Evolutionary conservation across 805 yeast genomes (phyloP).

Genomic region (Zygosaccharomyces siamensis): DNA sequence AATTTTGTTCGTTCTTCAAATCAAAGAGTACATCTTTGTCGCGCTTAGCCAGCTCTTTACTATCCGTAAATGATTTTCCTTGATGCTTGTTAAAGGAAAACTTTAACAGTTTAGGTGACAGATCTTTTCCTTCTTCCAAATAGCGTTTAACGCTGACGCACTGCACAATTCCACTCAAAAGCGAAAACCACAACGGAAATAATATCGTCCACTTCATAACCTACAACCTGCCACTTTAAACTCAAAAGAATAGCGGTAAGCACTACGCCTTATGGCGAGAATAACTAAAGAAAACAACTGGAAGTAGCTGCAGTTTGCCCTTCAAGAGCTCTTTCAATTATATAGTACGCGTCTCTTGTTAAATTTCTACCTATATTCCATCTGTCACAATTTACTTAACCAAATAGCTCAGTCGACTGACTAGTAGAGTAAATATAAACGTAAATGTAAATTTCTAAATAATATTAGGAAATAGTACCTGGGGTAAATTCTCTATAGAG

Average conservation of each 20-base stretch:
- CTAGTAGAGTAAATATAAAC: too few relatives aligned
- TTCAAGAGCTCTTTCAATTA: too few relatives aligned
- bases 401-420: too few relatives aligned
- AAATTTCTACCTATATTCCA: too few relatives aligned
- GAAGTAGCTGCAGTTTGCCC: too few relatives aligned
- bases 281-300: too few relatives aligned
- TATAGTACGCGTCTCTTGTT: too few relatives aligned
- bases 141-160: not conserved
- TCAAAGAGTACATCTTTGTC: not conserved
- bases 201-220: not conserved
- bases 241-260: not conserved
- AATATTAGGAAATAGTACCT: too few relatives aligned
- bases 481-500: too few relatives aligned
- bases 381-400: too few relatives aligned
- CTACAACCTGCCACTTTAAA: not conserved
- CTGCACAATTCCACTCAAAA: not conserved
- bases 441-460: too few relatives aligned
- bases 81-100: conserved; percentile 24
- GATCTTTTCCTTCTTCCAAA: not conserved
- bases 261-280: not conserved
- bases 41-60: not conserved
- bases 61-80: conserved; percentile 19
- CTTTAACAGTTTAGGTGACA: conserved; percentile 5
- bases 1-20: conserved; percentile 39
- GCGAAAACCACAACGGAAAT: not conserved